Base-by-base conservation (phyloP, 306 rosid species). In the Delonix regia region DNA sequence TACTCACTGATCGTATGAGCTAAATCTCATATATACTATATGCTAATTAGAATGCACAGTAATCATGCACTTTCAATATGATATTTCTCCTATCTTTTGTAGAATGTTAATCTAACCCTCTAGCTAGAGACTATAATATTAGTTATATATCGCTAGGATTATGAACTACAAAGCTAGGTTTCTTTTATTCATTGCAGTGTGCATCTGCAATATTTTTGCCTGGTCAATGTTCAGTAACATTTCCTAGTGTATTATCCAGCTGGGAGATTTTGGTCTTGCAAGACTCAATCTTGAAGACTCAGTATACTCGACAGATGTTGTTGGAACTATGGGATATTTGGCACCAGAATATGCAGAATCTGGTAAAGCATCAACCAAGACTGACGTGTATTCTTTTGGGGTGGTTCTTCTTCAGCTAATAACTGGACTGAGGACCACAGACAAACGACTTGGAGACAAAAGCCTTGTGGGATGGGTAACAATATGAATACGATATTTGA, bases 221-320 rank as follows among this genome's bases (percentile, higher is more conserved):
- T 57, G 11, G 19, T 53, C 16, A 53, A 64, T 12, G 27, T 30
- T 1, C 41, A 28, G 30, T 18, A 68, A 57, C 5, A 36, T 4
- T 33, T 55, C 0, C 16, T 9, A 3, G 6, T n/a, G 11, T 52
- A 19, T 36, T 49, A 48, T 14, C 55, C 75, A 90, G 97, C 82
- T 93, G 42, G 97, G 97, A 41, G 96, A 90, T 82, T 93, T 90
- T 75, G 96, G 97, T 22, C 89, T 93, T 63, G 97, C 97, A 36
- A 90, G 89, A 86, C 81, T 71, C 45, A 86, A 78, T 55, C 51
- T 57, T 16, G 89, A 78, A 77, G 85, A 81, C 45, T 33, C 84
- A 16, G 83, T 85, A 62, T 76, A 73, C 42, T 77, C 85, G 22
- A 87, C 93, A 6, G 84, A 85, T 49, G 89, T 92, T 42, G 92